These are phyloP conservation scores for Excoecaria agallocha DNA, from an alignment of 345 rosid species.

Conservation along the genomic window DNA sequence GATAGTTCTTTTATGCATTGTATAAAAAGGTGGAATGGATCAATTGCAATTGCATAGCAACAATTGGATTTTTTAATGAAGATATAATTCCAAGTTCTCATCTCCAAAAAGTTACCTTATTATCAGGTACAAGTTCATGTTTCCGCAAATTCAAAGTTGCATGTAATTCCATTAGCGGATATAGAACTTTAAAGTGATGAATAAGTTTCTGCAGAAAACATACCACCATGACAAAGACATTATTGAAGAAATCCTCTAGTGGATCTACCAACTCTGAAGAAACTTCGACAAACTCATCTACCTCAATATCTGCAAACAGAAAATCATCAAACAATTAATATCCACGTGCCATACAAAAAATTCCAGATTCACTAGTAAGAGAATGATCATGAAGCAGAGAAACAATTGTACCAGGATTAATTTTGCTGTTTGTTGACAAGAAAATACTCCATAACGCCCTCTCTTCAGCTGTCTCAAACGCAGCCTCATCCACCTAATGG, in stretches of 20 bases:
- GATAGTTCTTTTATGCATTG: too few relatives aligned
- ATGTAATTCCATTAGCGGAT: background rate
- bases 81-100: too few relatives aligned
- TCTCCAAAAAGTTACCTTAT: too few relatives aligned
- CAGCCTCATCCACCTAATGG: constrained; percentile 72
- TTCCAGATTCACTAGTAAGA: background rate
- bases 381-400: constrained; percentile 5
- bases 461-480: constrained; percentile 75
- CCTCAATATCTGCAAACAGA: constrained; percentile 52
- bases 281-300: constrained; percentile 69
- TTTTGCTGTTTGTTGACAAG: constrained; percentile 50
- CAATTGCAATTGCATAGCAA: too few relatives aligned
- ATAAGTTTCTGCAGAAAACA: constrained; percentile 26
- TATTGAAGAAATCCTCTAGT: constrained; percentile 81
- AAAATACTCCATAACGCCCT: constrained; percentile 63
- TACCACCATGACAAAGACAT: constrained; percentile 98
- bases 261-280: constrained; percentile 67
- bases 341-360: background rate
- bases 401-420: constrained; percentile 54
- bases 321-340: too few relatives aligned
- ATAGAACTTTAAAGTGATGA: background rate
- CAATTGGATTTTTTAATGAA: too few relatives aligned
- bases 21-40: background rate
- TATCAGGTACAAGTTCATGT: background rate
- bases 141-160: background rate